These are phyloP conservation scores for Pyracantha coccinea DNA, from an alignment of 331 rosid species.

Conservation along the genomic window DNA sequence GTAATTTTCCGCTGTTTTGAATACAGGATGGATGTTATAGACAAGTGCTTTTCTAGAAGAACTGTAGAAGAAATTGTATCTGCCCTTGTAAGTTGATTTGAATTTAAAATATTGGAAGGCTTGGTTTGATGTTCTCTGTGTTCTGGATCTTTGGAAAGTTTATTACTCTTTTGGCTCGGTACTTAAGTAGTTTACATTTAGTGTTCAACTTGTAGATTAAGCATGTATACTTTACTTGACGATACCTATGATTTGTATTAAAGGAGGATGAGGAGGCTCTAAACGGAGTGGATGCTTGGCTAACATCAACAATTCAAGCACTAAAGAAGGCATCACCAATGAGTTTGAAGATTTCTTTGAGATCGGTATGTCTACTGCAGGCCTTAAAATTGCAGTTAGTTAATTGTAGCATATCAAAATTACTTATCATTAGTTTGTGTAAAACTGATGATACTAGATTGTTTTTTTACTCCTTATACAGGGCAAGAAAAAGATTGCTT, in stretches of 20 bases:
- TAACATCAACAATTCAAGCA: conserved; percentile 53
- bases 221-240: conserved; percentile 8
- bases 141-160: not conserved
- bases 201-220: not conserved
- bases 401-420: not conserved
- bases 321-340: conserved; percentile 82
- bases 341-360: conserved; percentile 80
- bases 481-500: not conserved
- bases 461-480: not conserved
- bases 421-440: not conserved
- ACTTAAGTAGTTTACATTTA: not conserved
- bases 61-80: conserved; percentile 65
- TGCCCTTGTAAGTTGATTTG: conserved; percentile 61
- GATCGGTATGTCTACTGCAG: conserved; percentile 45
- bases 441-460: not conserved
- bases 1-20: conserved; percentile 2
- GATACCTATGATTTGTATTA: conserved; percentile 15
- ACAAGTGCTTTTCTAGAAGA: conserved; percentile 76
- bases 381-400: not conserved
- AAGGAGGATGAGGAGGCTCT: conserved; percentile 60
- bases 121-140: not conserved
- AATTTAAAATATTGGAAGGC: not conserved
- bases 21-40: conserved; percentile 67
- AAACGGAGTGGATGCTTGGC: conserved; percentile 46
- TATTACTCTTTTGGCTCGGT: not conserved